Percentiles rank a stretch among this genome's conserved stretches.
Conservation (phyloP, 2,329 filamentous ascomycete species). For the Fusarium denticulatum region DNA sequence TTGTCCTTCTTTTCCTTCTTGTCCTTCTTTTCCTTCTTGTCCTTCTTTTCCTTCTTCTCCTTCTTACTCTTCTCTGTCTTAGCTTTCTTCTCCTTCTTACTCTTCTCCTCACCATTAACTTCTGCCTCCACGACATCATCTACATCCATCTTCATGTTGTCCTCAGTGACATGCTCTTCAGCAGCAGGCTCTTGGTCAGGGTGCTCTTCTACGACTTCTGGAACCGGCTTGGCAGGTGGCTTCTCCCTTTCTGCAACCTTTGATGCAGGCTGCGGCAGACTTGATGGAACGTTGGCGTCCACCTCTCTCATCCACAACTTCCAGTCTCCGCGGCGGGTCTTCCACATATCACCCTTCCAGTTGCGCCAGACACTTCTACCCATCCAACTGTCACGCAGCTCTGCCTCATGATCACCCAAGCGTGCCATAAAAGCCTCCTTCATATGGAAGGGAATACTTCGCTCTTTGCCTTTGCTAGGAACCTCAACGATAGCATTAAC, state of each 20-base stretch:
- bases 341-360: conserved; percentile 69
- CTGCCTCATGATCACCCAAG: conserved; percentile 59
- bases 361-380: conserved; percentile 66
- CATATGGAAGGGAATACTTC: conserved; percentile 64
- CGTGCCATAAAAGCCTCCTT: conserved; percentile 65
- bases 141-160: conserved; percentile 20
- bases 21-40: background rate
- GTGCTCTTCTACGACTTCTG: conserved; percentile 5
- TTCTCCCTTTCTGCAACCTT: conserved; percentile 16
- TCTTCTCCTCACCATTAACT: conserved; percentile 1
- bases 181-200: background rate
- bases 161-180: background rate
- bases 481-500: conserved; percentile 60
- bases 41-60: conserved; percentile 1
- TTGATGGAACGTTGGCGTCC: conserved; percentile 36
- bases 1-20: conserved; percentile 10
- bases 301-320: conserved; percentile 66
- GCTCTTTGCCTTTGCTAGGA: conserved; percentile 60
- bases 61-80: conserved; percentile 9
- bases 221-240: background rate
- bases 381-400: conserved; percentile 63
- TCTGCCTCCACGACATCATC: conserved; percentile 9
- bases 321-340: conserved; percentile 63
- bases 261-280: conserved; percentile 24
- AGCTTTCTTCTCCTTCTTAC: background rate